Percentiles rank a stretch among this genome's conserved stretches.
These are phyloP conservation scores for Coemansia sp. DNA, from an alignment of 371 early-diverging fungal genomes.

Conservation along the genomic window DNA sequence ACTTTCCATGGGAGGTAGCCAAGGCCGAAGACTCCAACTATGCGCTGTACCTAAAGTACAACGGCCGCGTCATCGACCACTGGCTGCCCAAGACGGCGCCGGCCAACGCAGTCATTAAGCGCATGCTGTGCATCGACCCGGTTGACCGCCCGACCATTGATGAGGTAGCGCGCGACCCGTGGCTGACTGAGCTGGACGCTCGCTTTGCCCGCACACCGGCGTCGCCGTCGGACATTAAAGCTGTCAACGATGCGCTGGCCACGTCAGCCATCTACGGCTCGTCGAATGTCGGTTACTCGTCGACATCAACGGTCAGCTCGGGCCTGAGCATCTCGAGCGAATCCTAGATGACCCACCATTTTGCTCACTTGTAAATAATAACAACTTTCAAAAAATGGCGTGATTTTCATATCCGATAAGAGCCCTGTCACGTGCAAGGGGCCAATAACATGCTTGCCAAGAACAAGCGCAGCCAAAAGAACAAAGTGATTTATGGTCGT, in stretches of 20 bases:
- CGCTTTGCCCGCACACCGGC: slow-evolving; percentile 19
- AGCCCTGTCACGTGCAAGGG: neutral
- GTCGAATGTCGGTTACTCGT: slow-evolving; percentile 29
- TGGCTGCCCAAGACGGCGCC: slow-evolving; percentile 53
- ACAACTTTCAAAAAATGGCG: neutral
- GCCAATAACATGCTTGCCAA: neutral
- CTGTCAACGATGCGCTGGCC: slow-evolving; percentile 29
- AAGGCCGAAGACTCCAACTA: slow-evolving; percentile 64
- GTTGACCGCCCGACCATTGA: slow-evolving; percentile 66
- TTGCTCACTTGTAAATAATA: slow-evolving; percentile 18
- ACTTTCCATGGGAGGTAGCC: slow-evolving; percentile 78
- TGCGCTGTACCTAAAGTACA: slow-evolving; percentile 56
- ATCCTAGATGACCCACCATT: slow-evolving; percentile 1
- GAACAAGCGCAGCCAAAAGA: neutral
- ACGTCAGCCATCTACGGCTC: slow-evolving; percentile 30
- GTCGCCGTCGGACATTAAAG: slow-evolving; percentile 24
- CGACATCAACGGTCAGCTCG: slow-evolving; percentile 44
- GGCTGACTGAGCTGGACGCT: slow-evolving; percentile 28
- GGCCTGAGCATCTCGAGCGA: slow-evolving; percentile 36
- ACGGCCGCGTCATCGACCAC: slow-evolving; percentile 61
- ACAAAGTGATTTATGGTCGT: neutral
- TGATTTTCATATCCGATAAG: neutral
- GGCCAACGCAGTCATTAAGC: slow-evolving; percentile 62
- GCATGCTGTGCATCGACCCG: slow-evolving; percentile 68
- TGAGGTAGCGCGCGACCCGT: slow-evolving; percentile 44